Evolutionary conservation across 495 filamentous ascomycete genomes (phyloP), one percentile per base, ranked within the genome.

Genomic region (Penicillium alfredii): DNA sequence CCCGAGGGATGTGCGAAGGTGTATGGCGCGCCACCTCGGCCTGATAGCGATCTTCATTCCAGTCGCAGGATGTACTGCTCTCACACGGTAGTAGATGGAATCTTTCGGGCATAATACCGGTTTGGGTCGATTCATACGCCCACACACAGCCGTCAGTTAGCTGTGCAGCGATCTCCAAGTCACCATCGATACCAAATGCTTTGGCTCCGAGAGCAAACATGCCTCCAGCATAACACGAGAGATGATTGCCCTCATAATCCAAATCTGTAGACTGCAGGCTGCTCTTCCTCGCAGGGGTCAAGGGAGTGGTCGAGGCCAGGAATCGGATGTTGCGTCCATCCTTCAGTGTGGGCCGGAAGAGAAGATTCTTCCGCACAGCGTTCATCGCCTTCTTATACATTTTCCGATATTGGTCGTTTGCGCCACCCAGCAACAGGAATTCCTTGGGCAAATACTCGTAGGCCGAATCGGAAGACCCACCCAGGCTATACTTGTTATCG

Each of bases 401-500:
- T 9, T 64, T 71, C 35, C 71, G 73, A 56, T 98, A 98, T 57
- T 93, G 86, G 3, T 80, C 72, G 35, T 80, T 81, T 16, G 79
- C 62, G 8, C 90, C 93, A 36, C 92, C 93, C 9, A 97, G 75
- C 15, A 98, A 76, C 46, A 73, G 58, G 25, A 68, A 66, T 42
- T 72, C 77, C 55, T 98, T 98, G 15, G 93, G 84, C 33, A 98
- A 72, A 56, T 98, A 98, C 56, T 98, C 92, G 56, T 96, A 97
- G 2, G 86, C 80, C 10, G 87, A 94, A 56, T 97, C 92, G 36
- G 88, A 82, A 59, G 79, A 77, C 36, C 82, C 88, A 28, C 88
- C 93, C 56, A 97, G 73, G 0, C 75, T 79, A 43, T 80, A 94
- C 27, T 56, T 66, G 24, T 72, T 63, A 15, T 54, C 44, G 14